Conservation (phyloP, 1,139 yeast species). For the Suhomyces bolitotheri region DNA sequence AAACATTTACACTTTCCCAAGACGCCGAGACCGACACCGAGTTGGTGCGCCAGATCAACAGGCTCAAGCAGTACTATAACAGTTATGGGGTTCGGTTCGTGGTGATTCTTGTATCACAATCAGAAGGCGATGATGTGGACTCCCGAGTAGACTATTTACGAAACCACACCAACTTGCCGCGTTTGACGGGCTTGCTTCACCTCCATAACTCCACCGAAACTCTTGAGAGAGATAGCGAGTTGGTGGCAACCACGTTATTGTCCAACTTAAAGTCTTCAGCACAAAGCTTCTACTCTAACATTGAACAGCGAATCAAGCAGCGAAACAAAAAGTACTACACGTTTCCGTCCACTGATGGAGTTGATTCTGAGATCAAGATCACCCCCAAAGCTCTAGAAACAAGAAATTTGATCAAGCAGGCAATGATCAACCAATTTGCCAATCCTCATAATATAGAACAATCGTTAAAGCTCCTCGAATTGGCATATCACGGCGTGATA, state of each 20-base stretch:
- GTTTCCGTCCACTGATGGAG: constrained; percentile 27
- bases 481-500: constrained; percentile 36
- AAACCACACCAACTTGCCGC: constrained; percentile 32
- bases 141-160: constrained; percentile 29
- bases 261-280: constrained; percentile 33
- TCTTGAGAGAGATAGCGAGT: constrained; percentile 30
- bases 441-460: constrained; percentile 38
- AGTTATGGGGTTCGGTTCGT: constrained; percentile 27
- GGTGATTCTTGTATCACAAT: constrained; percentile 28
- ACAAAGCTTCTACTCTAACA: constrained; percentile 35
- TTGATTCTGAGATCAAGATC: constrained; percentile 34
- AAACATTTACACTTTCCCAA: constrained; percentile 21
- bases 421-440: constrained; percentile 35
- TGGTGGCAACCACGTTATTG: constrained; percentile 31
- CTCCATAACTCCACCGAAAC: constrained; percentile 18
- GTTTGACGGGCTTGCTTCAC: constrained; percentile 32
- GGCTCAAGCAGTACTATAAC: constrained; percentile 20
- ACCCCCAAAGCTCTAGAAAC: constrained; percentile 44
- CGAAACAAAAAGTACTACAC: constrained; percentile 42
- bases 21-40: constrained; percentile 18
- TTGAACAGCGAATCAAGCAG: constrained; percentile 36
- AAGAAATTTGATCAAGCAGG: constrained; percentile 41
- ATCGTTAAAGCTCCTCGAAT: constrained; percentile 32
- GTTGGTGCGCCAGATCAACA: constrained; percentile 22
- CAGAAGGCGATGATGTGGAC: constrained; percentile 17